Evolutionary conservation across 1,284 basidiomycete species (phyloP).

Genomic region (Baeospora myosura): DNA sequence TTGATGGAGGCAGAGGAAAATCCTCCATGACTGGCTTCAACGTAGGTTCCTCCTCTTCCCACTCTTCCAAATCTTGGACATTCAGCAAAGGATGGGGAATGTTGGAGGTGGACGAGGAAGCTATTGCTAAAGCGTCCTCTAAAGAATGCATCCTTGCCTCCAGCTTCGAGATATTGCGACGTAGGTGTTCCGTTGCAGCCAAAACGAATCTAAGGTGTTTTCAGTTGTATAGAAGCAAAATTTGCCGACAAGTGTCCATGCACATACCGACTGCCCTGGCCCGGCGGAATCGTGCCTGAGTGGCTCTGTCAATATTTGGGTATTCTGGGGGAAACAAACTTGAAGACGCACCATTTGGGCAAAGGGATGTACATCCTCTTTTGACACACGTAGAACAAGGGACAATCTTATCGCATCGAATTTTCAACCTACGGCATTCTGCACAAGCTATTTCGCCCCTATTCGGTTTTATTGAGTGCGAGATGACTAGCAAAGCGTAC

Average conservation of each 20-base stretch:
- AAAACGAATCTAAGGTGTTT: conserved; percentile 33
- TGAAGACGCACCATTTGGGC: conserved; percentile 39
- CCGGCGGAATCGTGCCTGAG: conserved; percentile 41
- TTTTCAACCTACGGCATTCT: conserved; percentile 37
- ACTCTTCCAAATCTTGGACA: conserved; percentile 18
- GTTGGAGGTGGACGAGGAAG: conserved; percentile 26
- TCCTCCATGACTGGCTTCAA: conserved; percentile 22
- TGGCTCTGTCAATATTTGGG: background rate
- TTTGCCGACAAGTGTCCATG: background rate
- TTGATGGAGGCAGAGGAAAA: conserved; percentile 1
- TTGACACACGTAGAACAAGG: conserved; percentile 39
- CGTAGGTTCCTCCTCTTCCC: conserved; percentile 21
- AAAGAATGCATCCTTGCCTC: conserved; percentile 41
- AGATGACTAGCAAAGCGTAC: background rate
- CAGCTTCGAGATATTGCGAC: conserved; percentile 32
- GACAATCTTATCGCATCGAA: conserved; percentile 27
- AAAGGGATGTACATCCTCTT: conserved; percentile 40
- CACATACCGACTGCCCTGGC: conserved; percentile 39
- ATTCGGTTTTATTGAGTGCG: conserved; percentile 9
- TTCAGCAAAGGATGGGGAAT: conserved; percentile 32
- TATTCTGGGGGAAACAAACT: conserved; percentile 11
- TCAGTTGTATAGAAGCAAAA: conserved; percentile 2
- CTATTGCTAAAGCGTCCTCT: conserved; percentile 44
- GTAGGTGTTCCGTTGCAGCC: conserved; percentile 43
- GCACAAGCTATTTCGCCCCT: conserved; percentile 41